These are phyloP conservation scores for Hypoxylon sp. DNA, from an alignment of 2,329 filamentous ascomycete genomes.

Conservation along the genomic window DNA sequence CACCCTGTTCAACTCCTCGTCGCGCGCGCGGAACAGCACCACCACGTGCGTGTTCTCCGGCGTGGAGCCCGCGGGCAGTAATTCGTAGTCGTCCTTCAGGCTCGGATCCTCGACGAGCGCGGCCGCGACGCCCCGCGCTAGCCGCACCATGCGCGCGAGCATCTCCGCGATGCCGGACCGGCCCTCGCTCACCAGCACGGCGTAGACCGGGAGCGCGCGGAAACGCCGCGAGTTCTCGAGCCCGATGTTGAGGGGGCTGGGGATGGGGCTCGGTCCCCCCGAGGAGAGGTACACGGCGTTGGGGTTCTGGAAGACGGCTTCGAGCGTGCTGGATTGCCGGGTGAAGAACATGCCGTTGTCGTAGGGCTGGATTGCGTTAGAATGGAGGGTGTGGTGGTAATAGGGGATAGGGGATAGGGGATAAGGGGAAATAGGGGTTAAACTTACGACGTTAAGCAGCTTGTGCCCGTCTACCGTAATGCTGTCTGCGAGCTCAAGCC, in stretches of 20 bases:
- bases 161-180: conserved; percentile 76
- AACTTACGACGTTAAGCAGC: conserved; percentile 84
- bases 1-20: conserved; percentile 73
- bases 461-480: conserved; percentile 92
- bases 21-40: conserved; percentile 82
- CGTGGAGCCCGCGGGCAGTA: conserved; percentile 53
- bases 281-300: conserved; percentile 83
- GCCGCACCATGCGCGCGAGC: conserved; percentile 78
- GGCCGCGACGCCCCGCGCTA: conserved; percentile 77
- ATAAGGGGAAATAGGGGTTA: background rate
- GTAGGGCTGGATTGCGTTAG: conserved; percentile 73
- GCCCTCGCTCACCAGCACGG: conserved; percentile 82
- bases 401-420: background rate
- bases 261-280: conserved; percentile 62
- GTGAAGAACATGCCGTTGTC: conserved; percentile 93
- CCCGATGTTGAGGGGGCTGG: conserved; percentile 88
- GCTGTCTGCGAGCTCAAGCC: conserved; percentile 86
- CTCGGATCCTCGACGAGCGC: conserved; percentile 63
- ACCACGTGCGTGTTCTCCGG: conserved; percentile 75
- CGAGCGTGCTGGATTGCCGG: conserved; percentile 70
- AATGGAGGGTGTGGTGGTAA: background rate
- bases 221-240: conserved; percentile 94
- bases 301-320: conserved; percentile 82
- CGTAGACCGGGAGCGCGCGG: conserved; percentile 90
- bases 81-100: conserved; percentile 41